Base-by-base conservation (phyloP, 352 stramenopile genomes). In the Phytophthora capsici region DNA sequence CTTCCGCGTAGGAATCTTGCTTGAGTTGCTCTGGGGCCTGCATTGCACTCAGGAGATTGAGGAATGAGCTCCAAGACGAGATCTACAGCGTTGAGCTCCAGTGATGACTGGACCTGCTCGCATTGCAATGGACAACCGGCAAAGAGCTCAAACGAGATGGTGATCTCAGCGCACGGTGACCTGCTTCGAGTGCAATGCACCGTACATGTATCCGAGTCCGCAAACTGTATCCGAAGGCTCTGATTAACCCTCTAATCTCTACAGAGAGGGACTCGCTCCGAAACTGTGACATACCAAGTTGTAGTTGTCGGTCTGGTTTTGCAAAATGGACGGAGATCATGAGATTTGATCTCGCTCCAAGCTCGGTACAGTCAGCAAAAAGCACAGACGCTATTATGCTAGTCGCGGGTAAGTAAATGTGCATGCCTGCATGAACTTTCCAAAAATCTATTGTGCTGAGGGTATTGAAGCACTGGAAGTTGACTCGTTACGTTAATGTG, bases 1-100 rank as follows among this genome's bases (percentile, higher is more conserved):
- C 30, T 41, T 73, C 61, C 17, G 46, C 58, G 55, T 74, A 77
- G 22, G 69, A 52, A 45, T 71, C 61, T 36, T 62, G 43, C 54
- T 77, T 74, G 69, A 58, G n/a, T 53, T 73, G 68, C 43, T 74
- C 58, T 34, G 59, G 59, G 44, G 63, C 57, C 28, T 72, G 41
- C 60, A 74, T 65, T 19, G 25, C 30, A 17, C 59, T 57, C 45
- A 32, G 53, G 26, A 36, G 45, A 64, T 74, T 71, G 26, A 60
- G n/a, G 55, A 73, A 34, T 70, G 59, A 77, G 57, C 37, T 47
- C 20, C 1, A 13, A 34, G 43, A 52, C 30, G 37, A 49, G 53
- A 36, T 46, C 28, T 25, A 46, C 20, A 36, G 32, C 43, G 53
- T 45, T 40, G 38, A 32, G 25, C 25, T 6, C 25, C 17, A 19